Evolutionary conservation across 805 yeast species (phyloP), one percentile per base, ranked within the genome.

Genomic region (Soucietia sequanensis): DNA sequence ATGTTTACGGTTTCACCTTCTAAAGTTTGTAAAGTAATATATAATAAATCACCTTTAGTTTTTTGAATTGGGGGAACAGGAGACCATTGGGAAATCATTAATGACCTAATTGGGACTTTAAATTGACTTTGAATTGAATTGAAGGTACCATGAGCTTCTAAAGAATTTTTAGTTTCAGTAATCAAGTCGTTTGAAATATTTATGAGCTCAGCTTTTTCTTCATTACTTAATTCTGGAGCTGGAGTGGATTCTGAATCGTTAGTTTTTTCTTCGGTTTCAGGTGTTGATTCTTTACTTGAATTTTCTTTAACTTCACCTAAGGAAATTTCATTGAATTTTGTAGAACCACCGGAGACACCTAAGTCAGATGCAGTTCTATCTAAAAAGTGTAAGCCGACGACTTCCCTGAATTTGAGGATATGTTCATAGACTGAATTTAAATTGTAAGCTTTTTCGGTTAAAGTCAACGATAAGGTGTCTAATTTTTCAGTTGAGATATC

Each of bases 1-100:
- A 91, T 76, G 49, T 86, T 84, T 58, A 73, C 76, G 19, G 75
- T 75, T 54, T 86, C 95, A 48, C 83, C 83, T 61, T 93, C 98
- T 44, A 85, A 66, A 30, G 96, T 85, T 49, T 78, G 81, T 27
- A 80, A 69, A 37, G 76, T 76, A 50, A 93, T 67, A 59, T 91
- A 91, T 38, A 84, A 67, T 48, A 90, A 68, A 52, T 90, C 95
- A 17, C 98, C 98, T 54, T 72, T 75, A 30, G 71, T 45, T 47
- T 67, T 75, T 54, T 74, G 77, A 33, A 68, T 62, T 12, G 81
- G 67, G 20, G 91, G 82, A 10, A 88, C 88, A 4, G 97, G 96
- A 44, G 85, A 81, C 93, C 96, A 91, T 35, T 78, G 76, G 10
- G 96, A 85, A 32, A 88, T 56, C 34, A 65, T 54, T 31, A 78